Evolutionary conservation across 202 grass and related monocot species (phyloP).

Genomic region (Musa balbisiana): DNA sequence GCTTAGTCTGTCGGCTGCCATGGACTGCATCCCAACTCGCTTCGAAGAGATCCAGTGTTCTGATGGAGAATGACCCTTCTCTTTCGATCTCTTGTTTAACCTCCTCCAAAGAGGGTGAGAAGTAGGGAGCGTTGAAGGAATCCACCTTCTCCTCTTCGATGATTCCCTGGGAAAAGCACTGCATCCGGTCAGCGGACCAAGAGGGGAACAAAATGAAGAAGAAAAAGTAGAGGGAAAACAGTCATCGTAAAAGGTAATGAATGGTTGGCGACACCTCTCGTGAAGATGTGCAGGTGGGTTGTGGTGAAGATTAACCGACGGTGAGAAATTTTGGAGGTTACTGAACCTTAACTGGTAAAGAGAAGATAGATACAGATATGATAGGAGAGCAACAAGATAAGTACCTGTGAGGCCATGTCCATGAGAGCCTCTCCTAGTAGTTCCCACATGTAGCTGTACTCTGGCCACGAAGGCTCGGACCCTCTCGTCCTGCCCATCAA

Average conservation of each 20-base stretch:
- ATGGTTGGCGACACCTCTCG: too few species aligned
- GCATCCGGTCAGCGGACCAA: too few species aligned
- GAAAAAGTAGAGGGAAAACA: too few species aligned
- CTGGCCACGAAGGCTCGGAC: constrained; percentile 7
- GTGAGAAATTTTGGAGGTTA: too few species aligned
- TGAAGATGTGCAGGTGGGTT: too few species aligned
- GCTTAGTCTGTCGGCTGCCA: background rate
- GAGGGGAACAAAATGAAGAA: too few species aligned
- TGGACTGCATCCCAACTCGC: constrained; percentile 21
- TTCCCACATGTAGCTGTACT: constrained; percentile 44
- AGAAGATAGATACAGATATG: background rate
- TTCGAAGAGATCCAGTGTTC: constrained; percentile 37
- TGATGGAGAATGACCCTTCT: constrained; percentile 42
- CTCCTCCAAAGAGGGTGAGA: constrained; percentile 38
- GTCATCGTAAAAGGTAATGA: too few species aligned
- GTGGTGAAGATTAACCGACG: too few species aligned
- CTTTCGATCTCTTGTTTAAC: constrained; percentile 25
- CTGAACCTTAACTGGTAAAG: too few species aligned
- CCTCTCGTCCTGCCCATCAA: constrained; percentile 36
- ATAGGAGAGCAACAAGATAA: background rate
- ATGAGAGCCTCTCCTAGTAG: constrained; percentile 31
- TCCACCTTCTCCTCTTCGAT: constrained; percentile 40
- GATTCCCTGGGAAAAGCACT: constrained; percentile 22
- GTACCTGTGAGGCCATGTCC: constrained; percentile 36
- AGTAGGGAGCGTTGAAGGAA: constrained; percentile 42